phyloP scores from a whole-genome alignment of 129 eudicot species.

The Artemisia annua region DNA sequence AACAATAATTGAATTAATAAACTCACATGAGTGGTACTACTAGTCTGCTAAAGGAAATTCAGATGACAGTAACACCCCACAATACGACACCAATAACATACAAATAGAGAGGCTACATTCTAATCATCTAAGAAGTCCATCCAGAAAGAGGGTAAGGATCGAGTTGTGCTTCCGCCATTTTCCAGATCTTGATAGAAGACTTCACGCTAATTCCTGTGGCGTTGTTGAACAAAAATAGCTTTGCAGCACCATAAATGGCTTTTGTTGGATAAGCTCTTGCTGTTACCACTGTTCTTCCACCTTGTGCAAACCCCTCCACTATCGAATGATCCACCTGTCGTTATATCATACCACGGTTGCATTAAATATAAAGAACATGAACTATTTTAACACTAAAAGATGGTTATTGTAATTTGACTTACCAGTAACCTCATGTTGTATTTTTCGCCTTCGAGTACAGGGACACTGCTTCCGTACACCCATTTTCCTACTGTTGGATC shows the following conservation, averaged over 20 bases:
- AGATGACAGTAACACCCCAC: background rate
- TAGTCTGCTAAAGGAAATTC: background rate
- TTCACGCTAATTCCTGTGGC: slow-evolving; percentile 69
- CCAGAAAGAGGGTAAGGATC: slow-evolving; percentile 46
- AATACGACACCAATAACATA: slow-evolving; percentile 11
- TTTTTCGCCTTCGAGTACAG: slow-evolving; percentile 78
- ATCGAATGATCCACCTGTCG: slow-evolving; percentile 88
- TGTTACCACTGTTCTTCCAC: slow-evolving; percentile 80
- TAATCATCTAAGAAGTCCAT: slow-evolving; percentile 13
- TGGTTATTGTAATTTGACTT: background rate
- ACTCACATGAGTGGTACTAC: slow-evolving; percentile 9
- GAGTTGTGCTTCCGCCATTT: slow-evolving; percentile 54
- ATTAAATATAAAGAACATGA: background rate
- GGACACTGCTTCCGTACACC: slow-evolving; percentile 80
- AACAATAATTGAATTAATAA: slow-evolving; percentile 24
- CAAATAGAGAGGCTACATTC: background rate
- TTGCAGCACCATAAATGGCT: slow-evolving; percentile 69
- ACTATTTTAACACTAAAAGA: no score
- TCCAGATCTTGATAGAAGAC: slow-evolving; percentile 75
- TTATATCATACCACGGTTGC: background rate
- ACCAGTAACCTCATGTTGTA: slow-evolving; percentile 67
- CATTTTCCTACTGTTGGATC: slow-evolving; percentile 55
- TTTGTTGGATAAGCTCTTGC: slow-evolving; percentile 76
- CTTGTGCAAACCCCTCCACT: slow-evolving; percentile 86
- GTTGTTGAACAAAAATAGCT: slow-evolving; percentile 72